Conservation (phyloP, 805 yeast genomes). For the Sugiyamaella boreocaroliniensis region DNA sequence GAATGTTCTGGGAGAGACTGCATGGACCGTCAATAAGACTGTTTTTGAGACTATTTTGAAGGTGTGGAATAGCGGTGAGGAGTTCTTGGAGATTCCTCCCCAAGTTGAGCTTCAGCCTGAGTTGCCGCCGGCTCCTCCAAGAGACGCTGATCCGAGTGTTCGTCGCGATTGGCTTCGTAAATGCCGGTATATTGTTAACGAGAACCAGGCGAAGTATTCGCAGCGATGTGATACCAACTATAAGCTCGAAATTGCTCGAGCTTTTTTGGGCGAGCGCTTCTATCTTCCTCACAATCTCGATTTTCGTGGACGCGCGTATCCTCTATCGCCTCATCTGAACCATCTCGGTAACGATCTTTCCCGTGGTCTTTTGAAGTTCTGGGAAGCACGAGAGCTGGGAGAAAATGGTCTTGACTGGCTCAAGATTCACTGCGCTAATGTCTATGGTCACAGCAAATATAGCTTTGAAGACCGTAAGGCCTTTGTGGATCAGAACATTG, state of each 20-base stretch:
- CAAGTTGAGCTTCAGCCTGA: slow-evolving; percentile 37
- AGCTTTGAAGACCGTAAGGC: slow-evolving; percentile 45
- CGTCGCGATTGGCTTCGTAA: slow-evolving; percentile 61
- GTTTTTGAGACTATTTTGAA: slow-evolving; percentile 62
- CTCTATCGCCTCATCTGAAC: slow-evolving; percentile 55
- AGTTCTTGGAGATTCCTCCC: slow-evolving; percentile 68
- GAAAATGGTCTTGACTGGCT: slow-evolving; percentile 50
- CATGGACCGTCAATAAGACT: slow-evolving; percentile 84
- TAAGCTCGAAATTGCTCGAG: slow-evolving; percentile 91
- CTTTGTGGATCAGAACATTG: slow-evolving; percentile 44
- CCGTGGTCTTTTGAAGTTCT: slow-evolving; percentile 50
- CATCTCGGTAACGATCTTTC: slow-evolving; percentile 58
- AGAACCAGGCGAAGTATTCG: slow-evolving; percentile 64
- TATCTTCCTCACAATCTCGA: slow-evolving; percentile 60
- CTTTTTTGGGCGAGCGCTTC: slow-evolving; percentile 60
- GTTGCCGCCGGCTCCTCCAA: slow-evolving; percentile 53
- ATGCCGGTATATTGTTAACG: slow-evolving; percentile 51
- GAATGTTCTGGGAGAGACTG: slow-evolving; percentile 76
- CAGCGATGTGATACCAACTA: slow-evolving; percentile 91
- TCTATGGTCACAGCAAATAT: slow-evolving; percentile 51
- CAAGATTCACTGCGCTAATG: slow-evolving; percentile 55
- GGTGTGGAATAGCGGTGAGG: slow-evolving; percentile 83
- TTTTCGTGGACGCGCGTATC: slow-evolving; percentile 61
- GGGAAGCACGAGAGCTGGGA: slow-evolving; percentile 54
- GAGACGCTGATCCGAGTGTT: slow-evolving; percentile 64